A percentile compares a stretch with the other conserved stretches of the same genome.
Evolutionary conservation across 2,329 filamentous ascomycete species (phyloP).

Genomic region (Cercospora sp.): DNA sequence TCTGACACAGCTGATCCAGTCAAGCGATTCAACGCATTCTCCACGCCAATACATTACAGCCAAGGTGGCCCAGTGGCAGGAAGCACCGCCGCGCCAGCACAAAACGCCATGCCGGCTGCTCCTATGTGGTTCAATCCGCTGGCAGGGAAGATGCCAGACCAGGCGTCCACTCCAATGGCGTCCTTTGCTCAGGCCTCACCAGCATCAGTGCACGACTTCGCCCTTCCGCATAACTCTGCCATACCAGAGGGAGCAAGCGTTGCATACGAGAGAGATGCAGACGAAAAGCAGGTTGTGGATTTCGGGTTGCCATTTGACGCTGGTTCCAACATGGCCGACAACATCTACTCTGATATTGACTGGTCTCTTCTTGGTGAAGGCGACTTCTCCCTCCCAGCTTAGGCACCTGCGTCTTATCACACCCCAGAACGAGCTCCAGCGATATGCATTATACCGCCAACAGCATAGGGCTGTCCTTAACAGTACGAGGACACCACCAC

Average conservation of each 20-base stretch:
- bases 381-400: not conserved
- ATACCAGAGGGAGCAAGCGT: not conserved
- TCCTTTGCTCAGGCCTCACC: not conserved
- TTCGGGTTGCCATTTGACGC: not conserved
- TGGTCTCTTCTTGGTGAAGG: conserved; percentile 6
- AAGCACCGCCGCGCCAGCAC: not conserved
- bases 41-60: not conserved
- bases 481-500: not conserved
- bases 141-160: not conserved
- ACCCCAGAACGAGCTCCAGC: not conserved
- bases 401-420: not conserved
- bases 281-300: not conserved
- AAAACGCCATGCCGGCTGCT: not conserved
- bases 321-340: not conserved
- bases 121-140: not conserved
- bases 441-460: not conserved
- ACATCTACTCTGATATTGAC: conserved; percentile 5
- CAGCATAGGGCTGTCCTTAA: not conserved
- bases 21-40: not conserved
- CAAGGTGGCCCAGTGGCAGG: not conserved
- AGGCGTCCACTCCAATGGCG: not conserved
- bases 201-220: not conserved
- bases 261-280: not conserved
- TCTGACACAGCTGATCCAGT: not conserved
- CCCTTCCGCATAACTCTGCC: not conserved